phyloP scores from a whole-genome alignment of 371 early-diverging fungal genomes.

The Capniomyces stellatus region DNA sequence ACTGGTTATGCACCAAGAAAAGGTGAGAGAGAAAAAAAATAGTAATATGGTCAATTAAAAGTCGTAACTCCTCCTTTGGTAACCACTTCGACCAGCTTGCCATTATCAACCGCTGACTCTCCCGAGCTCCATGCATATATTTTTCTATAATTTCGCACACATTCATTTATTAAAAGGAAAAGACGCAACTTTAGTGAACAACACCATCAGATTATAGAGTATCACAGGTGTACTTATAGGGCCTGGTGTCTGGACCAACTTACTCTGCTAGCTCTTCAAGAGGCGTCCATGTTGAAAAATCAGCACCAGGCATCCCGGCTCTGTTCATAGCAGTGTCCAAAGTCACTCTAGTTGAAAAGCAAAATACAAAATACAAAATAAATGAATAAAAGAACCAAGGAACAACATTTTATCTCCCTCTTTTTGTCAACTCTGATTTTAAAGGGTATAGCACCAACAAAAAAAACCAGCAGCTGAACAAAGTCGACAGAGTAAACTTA shows the following conservation, averaged over 20 bases:
- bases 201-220: background rate
- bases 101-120: background rate
- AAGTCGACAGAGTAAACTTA: background rate
- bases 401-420: background rate
- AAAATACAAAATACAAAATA: background rate
- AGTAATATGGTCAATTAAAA: background rate
- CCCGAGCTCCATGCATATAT: background rate
- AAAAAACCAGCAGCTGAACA: background rate
- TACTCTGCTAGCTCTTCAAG: slow-evolving; percentile 48
- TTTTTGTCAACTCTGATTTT: too few species aligned
- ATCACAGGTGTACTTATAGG: background rate
- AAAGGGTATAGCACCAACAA: too few species aligned
- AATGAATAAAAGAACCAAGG: slow-evolving; percentile 27
- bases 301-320: slow-evolving; percentile 71
- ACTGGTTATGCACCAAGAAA: background rate
- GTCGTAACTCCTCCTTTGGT: background rate
- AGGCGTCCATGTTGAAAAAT: slow-evolving; percentile 76
- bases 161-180: too few species aligned
- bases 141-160: too few species aligned
- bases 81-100: background rate
- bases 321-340: slow-evolving; percentile 91
- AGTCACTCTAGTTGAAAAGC: slow-evolving; percentile 32
- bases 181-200: background rate
- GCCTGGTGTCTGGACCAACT: background rate
- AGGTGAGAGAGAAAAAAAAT: background rate